A percentile compares a stretch with the other conserved stretches of the same genome.
These are phyloP conservation scores for Conoideocrella luteorostrata DNA, from an alignment of 2,329 filamentous ascomycete species.

Conservation along the genomic window DNA sequence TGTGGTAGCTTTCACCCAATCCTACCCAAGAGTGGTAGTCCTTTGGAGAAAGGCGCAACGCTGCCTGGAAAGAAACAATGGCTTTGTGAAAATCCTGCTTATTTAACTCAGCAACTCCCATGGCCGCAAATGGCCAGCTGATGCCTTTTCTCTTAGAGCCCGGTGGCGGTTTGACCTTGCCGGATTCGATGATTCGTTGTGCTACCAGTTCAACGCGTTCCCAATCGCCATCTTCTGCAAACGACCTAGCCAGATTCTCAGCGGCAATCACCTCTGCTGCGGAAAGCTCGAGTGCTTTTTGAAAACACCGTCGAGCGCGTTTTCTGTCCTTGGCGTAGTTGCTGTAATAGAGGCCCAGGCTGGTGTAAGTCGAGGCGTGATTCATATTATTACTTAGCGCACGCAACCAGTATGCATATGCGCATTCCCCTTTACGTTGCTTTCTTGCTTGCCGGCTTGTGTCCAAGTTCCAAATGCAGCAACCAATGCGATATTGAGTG, in stretches of 20 bases:
- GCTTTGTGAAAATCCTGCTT: constrained; percentile 85
- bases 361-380: constrained; percentile 86
- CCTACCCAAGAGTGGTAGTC: constrained; percentile 97
- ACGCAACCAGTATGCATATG: constrained; percentile 77
- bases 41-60: constrained; percentile 71
- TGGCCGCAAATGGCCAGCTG: constrained; percentile 91
- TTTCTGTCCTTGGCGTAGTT: constrained; percentile 86
- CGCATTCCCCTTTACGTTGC: constrained; percentile 60
- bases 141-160: constrained; percentile 89
- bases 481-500: constrained; percentile 79
- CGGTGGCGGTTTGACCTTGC: constrained; percentile 80
- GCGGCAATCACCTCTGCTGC: constrained; percentile 80
- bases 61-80: constrained; percentile 86
- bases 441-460: constrained; percentile 67
- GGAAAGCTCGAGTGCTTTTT: constrained; percentile 92
- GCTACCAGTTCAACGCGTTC: constrained; percentile 91
- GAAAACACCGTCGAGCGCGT: constrained; percentile 84
- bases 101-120: constrained; percentile 91
- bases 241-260: constrained; percentile 76
- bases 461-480: constrained; percentile 81
- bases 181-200: constrained; percentile 88
- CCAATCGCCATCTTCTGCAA: constrained; percentile 90
- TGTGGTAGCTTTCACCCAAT: constrained; percentile 94
- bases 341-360: constrained; percentile 81
- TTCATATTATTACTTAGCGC: constrained; percentile 82